Evolutionary conservation across 306 rosid genomes (phyloP).

Genomic region (Sophora flavescens): DNA sequence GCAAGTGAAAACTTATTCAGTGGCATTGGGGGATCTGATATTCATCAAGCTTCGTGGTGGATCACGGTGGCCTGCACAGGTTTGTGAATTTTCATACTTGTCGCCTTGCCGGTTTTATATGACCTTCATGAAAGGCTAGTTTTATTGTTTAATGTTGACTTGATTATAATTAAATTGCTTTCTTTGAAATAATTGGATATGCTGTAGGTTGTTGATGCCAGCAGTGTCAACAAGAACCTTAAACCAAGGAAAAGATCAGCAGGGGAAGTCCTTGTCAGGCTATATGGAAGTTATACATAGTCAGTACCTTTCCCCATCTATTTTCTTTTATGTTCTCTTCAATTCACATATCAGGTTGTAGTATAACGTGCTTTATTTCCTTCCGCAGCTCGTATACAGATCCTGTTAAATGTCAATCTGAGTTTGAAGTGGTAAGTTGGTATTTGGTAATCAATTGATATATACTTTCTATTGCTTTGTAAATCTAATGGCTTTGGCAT

Average conservation of each 20-base stretch:
- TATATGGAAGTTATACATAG: slow-evolving; percentile 73
- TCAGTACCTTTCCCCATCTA: slow-evolving; percentile 43
- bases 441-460: slow-evolving; percentile 38
- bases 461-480: not conserved
- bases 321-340: slow-evolving; percentile 22
- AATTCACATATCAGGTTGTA: slow-evolving; percentile 1
- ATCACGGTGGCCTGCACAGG: slow-evolving; percentile 89
- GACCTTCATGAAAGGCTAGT: not conserved
- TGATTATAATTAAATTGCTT: slow-evolving; percentile 3
- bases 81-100: slow-evolving; percentile 37
- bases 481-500: slow-evolving; percentile 33
- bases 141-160: slow-evolving; percentile 4
- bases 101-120: not conserved
- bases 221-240: slow-evolving; percentile 30
- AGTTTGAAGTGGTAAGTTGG: slow-evolving; percentile 63
- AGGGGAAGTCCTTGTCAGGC: slow-evolving; percentile 65
- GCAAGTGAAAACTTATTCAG: slow-evolving; percentile 39
- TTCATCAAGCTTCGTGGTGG: slow-evolving; percentile 53
- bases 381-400: slow-evolving; percentile 65
- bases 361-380: slow-evolving; percentile 26
- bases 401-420: slow-evolving; percentile 62
- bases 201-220: slow-evolving; percentile 70
- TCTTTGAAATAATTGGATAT: slow-evolving; percentile 24
- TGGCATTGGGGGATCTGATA: slow-evolving; percentile 57
- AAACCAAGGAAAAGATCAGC: slow-evolving; percentile 51